Percentiles rank a stretch among this genome's conserved stretches.
These are phyloP conservation scores for Camellia oleifera DNA, from an alignment of 179 eudicot species.

Conservation along the genomic window DNA sequence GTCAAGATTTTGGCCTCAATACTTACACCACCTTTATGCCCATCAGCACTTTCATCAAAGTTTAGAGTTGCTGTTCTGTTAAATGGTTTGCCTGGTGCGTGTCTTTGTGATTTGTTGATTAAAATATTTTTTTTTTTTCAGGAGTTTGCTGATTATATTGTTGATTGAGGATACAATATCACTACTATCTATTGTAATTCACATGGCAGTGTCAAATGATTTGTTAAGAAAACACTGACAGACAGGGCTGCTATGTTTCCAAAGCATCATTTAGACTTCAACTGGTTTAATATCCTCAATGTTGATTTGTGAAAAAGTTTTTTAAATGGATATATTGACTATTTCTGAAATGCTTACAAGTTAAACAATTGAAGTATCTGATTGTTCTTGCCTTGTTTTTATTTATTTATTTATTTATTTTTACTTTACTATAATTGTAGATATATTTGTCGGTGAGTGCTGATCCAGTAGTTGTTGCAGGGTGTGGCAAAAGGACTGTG, in stretches of 20 bases:
- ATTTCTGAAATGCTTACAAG: background rate
- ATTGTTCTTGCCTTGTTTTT: background rate
- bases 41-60: too few relatives aligned
- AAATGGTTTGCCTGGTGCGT: constrained; percentile 40
- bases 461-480: constrained; percentile 45
- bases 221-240: background rate
- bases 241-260: background rate
- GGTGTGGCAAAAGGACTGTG: constrained; percentile 90
- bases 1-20: constrained; percentile 35
- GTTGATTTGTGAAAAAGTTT: background rate
- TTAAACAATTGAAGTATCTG: background rate
- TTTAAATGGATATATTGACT: background rate
- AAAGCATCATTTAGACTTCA: background rate
- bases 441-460: constrained; percentile 10
- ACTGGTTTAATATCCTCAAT: background rate
- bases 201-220: background rate
- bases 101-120: background rate
- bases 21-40: too few relatives aligned
- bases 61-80: too few relatives aligned
- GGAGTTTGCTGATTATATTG: background rate
- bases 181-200: background rate
- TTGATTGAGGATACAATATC: background rate
- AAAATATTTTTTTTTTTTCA: background rate
- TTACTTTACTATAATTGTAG: background rate
- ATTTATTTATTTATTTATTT: background rate